A percentile compares a stretch with the other conserved stretches of the same genome.
These are phyloP conservation scores for Xeromyces bisporus DNA, from an alignment of 495 filamentous ascomycete species.

Conservation along the genomic window DNA sequence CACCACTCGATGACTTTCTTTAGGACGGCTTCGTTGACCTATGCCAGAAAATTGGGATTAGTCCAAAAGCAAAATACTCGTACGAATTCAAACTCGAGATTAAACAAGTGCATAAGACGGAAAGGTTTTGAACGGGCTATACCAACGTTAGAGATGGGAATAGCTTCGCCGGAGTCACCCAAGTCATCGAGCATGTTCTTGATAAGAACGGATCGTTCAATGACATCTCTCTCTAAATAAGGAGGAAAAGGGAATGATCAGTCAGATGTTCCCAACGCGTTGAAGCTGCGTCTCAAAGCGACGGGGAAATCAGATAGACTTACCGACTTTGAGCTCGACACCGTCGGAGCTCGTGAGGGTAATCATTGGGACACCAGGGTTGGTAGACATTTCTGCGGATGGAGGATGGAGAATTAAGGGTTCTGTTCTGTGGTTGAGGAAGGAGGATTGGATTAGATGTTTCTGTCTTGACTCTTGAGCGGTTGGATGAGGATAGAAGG, in stretches of 20 bases:
- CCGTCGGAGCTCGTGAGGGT: conserved; percentile 41
- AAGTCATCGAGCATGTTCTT: conserved; percentile 97
- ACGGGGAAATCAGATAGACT: conserved; percentile 6
- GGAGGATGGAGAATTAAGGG: conserved; percentile 1
- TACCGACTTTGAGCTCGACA: conserved; percentile 38
- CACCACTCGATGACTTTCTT: conserved; percentile 98
- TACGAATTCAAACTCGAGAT: not conserved
- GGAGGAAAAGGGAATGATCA: not conserved
- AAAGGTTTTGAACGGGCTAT: not conserved
- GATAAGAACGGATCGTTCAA: conserved; percentile 84
- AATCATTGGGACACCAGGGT: conserved; percentile 13
- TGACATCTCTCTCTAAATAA: conserved; percentile 55
- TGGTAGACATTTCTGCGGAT: conserved; percentile 4
- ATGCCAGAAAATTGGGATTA: conserved; percentile 1
- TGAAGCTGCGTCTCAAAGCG: not conserved
- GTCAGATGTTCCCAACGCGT: conserved; percentile 7
- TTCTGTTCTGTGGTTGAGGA: too few relatives aligned
- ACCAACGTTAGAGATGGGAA: conserved; percentile 81
- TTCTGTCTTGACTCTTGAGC: too few relatives aligned
- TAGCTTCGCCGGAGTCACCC: conserved; percentile 47
- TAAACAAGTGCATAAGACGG: too few relatives aligned
- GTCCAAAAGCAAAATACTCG: conserved; percentile 1
- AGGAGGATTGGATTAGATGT: too few relatives aligned
- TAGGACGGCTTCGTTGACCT: conserved; percentile 88
- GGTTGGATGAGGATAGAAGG: too few relatives aligned